Evolutionary conservation across 108 stramenopile genomes (phyloP), one percentile per base, ranked within the genome.

Genomic region (Tribonema minus): DNA sequence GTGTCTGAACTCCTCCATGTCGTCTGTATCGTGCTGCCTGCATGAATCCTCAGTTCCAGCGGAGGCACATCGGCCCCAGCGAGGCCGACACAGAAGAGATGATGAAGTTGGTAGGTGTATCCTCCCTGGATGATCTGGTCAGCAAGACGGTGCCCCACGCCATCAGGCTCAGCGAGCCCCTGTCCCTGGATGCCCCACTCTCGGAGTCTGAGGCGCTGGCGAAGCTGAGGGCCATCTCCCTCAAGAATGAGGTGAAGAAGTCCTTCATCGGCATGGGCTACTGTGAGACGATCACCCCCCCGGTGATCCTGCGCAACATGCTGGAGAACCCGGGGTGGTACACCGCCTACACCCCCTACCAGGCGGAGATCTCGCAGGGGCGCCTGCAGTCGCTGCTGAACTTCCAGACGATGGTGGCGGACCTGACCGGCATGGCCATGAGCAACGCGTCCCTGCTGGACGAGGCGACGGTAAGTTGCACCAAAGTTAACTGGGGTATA

Each of bases 321-420:
- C 86, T 98, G 59, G 98, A 99, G 87, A 99, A 99, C 87, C 96
- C 98, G 0, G 98, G 96, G 0, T 99, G 98, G 98, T 87, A 98
- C 88, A 98, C 97, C 2, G 91, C 95, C 32, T 97, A 97, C 88
- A 99, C 96, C 15, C 98, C 98, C 27, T 99, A 99, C 84, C 98
- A 99, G 85, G 96, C 98, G 0, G 98, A 99, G 84, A 99, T 99
- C 73, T 92, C 94, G 0, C 98, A 99, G 88, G 98, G 98, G 25
- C 93, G 98, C 33, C 86, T 99, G 25, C 95, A 99, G 88, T 95
- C 95, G 89, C 87, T 99, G 37, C 90, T 99, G 33, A 99, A 99
- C 82, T 99, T 97, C 82, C 98, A 99, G 85, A 99, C 98, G 1
- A 75, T 99, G 39, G 94, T 96, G 37, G 88, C 92, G n/a, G 96